These are phyloP conservation scores for Amanita inopinata DNA, from an alignment of 768 basidiomycete species.

Conservation along the genomic window DNA sequence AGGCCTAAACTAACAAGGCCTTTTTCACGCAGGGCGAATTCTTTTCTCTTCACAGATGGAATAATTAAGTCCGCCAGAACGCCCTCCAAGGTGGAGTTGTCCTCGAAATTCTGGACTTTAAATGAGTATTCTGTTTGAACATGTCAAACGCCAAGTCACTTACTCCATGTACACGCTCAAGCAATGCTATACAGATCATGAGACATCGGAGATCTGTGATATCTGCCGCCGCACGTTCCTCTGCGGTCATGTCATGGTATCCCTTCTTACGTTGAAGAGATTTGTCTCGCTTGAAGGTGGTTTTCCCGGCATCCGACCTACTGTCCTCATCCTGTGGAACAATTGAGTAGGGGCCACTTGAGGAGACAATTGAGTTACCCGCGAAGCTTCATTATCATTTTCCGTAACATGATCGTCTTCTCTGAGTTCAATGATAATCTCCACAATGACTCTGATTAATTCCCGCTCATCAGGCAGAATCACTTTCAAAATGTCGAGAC, in stretches of 20 bases:
- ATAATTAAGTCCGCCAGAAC: constrained; percentile 73
- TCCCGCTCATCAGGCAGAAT: constrained; percentile 81
- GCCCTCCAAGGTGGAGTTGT: constrained; percentile 63
- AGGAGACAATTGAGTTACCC: constrained; percentile 7
- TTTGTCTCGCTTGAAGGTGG: constrained; percentile 12
- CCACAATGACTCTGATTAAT: constrained; percentile 80
- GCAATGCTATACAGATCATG: constrained; percentile 67
- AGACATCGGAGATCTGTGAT: constrained; percentile 68
- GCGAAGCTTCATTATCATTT: constrained; percentile 21
- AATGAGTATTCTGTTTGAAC: neutral
- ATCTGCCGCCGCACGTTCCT: constrained; percentile 50
- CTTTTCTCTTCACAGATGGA: constrained; percentile 77
- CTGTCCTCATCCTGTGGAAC: constrained; percentile 16
- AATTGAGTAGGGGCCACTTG: neutral
- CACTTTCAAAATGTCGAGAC: constrained; percentile 78
- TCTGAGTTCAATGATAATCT: constrained; percentile 72
- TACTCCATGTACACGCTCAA: constrained; percentile 81
- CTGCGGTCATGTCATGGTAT: constrained; percentile 37
- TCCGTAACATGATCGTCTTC: constrained; percentile 22
- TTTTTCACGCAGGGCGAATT: constrained; percentile 49
- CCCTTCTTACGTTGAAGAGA: constrained; percentile 12
- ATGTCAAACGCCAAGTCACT: constrained; percentile 16
- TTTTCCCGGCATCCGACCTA: constrained; percentile 19
- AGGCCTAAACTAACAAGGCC: constrained; percentile 64
- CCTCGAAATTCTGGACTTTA: constrained; percentile 46